A percentile compares a stretch with the other conserved stretches of the same genome.
Conservation (phyloP, 257 asterid genomes). For the Nicotiana paniculata region DNA sequence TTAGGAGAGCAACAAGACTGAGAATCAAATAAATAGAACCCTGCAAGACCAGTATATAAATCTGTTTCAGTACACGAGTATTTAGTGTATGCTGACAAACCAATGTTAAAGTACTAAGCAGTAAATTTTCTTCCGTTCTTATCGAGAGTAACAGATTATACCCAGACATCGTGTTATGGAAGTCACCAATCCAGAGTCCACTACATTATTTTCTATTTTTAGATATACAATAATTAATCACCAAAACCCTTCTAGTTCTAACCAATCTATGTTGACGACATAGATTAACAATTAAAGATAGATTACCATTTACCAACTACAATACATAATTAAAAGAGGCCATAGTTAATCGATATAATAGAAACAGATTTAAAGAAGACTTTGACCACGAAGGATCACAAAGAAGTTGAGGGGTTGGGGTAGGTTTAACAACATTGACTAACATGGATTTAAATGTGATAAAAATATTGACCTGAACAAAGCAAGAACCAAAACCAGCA, state of each 20-base stretch:
- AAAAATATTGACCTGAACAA: slow-evolving; percentile 63
- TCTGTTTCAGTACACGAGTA: not conserved
- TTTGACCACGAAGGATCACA: not conserved
- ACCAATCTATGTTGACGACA: not conserved
- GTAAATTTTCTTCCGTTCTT: not conserved
- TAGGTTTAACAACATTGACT: not conserved
- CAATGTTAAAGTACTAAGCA: not conserved
- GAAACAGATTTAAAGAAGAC: not conserved
- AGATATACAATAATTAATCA: not conserved
- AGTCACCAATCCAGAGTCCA: not conserved
- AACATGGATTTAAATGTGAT: not conserved
- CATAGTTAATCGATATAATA: not conserved
- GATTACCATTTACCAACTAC: not conserved
- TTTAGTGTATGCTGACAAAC: not conserved
- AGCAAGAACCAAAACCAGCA: slow-evolving; percentile 87
- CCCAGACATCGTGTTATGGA: not conserved
- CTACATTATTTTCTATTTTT: not conserved
- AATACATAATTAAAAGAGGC: not conserved
- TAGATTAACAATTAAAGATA: slow-evolving; percentile 1
- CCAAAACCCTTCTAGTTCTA: not conserved
- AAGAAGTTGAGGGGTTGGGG: not conserved
- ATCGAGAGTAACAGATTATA: not conserved
- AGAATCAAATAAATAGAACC: slow-evolving; percentile 51
- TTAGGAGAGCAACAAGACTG: slow-evolving; percentile 37
- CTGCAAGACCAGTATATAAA: slow-evolving; percentile 42